Percentiles rank a stretch among this genome's conserved stretches.
Evolutionary conservation across 768 basidiomycete genomes (phyloP).

Genomic region (Kwoniella mangroviensis): DNA sequence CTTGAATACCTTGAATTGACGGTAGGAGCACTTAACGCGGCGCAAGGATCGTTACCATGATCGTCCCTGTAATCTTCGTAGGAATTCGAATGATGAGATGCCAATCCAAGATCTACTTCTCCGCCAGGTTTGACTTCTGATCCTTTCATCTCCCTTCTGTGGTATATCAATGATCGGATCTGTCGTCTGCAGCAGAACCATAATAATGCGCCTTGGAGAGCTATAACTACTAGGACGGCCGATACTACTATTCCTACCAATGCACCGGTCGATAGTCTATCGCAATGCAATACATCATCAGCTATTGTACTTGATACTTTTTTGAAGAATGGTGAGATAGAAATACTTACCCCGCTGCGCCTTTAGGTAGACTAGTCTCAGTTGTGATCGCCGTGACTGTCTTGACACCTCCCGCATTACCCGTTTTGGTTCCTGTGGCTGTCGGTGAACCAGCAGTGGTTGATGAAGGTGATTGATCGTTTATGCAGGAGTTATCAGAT

Average conservation of each 20-base stretch:
- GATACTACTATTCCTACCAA: slow-evolving; percentile 47
- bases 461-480: slow-evolving; percentile 59
- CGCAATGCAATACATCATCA: slow-evolving; percentile 2
- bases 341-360: slow-evolving; percentile 39
- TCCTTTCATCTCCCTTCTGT: slow-evolving; percentile 39
- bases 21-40: slow-evolving; percentile 8
- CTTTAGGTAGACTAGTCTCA: slow-evolving; percentile 18
- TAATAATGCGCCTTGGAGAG: slow-evolving; percentile 38
- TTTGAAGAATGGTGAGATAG: not conserved
- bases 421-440: slow-evolving; percentile 24
- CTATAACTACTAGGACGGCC: slow-evolving; percentile 38
- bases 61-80: slow-evolving; percentile 9
- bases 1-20: slow-evolving; percentile 8
- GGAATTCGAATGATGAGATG: slow-evolving; percentile 5
- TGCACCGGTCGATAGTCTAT: slow-evolving; percentile 39
- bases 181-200: slow-evolving; percentile 53
- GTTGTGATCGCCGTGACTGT: slow-evolving; percentile 49
- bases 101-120: slow-evolving; percentile 42
- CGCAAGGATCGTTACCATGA: slow-evolving; percentile 13
- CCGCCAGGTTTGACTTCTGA: slow-evolving; percentile 38
- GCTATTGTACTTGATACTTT: slow-evolving; percentile 1
- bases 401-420: slow-evolving; percentile 31
- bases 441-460: slow-evolving; percentile 37
- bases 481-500: slow-evolving; percentile 64
- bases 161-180: slow-evolving; percentile 35